These are phyloP conservation scores for Fomes fomentarius DNA, from an alignment of 1,284 basidiomycete species.

Conservation along the genomic window DNA sequence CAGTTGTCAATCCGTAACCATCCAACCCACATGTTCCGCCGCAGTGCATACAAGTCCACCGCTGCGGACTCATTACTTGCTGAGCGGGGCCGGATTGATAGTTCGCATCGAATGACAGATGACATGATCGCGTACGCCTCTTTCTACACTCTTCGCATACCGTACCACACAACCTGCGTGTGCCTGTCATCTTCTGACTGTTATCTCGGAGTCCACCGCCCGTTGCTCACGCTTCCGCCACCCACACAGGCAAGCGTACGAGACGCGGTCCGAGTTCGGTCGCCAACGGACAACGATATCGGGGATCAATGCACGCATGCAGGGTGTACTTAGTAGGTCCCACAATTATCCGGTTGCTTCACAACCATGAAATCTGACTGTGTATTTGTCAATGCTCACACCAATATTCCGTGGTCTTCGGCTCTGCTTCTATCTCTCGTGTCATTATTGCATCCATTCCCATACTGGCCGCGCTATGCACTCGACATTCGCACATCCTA, in stretches of 20 bases:
- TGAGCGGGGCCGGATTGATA: slow-evolving; percentile 90
- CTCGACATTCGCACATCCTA: background rate
- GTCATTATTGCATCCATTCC: background rate
- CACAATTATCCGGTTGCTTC: background rate
- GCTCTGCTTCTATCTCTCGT: background rate
- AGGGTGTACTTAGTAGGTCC: slow-evolving; percentile 75
- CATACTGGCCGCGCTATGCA: background rate
- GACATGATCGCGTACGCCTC: slow-evolving; percentile 80
- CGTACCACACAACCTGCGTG: background rate
- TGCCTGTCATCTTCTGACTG: no score
- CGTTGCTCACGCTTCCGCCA: background rate
- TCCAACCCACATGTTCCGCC: no score
- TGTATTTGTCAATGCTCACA: background rate
- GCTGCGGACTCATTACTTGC: slow-evolving; percentile 87
- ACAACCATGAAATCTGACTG: slow-evolving; percentile 6
- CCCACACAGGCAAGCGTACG: slow-evolving; percentile 87
- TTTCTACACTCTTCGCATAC: background rate
- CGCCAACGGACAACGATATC: slow-evolving; percentile 79
- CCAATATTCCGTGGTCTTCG: background rate
- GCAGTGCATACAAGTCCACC: slow-evolving; percentile 85
- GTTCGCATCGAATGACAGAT: slow-evolving; percentile 94
- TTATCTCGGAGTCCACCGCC: no score
- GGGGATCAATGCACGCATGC: slow-evolving; percentile 84
- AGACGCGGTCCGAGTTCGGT: slow-evolving; percentile 94
- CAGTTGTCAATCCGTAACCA: no score